These are phyloP conservation scores for Pyrenula massariospora DNA, from an alignment of 495 filamentous ascomycete species.

Conservation along the genomic window DNA sequence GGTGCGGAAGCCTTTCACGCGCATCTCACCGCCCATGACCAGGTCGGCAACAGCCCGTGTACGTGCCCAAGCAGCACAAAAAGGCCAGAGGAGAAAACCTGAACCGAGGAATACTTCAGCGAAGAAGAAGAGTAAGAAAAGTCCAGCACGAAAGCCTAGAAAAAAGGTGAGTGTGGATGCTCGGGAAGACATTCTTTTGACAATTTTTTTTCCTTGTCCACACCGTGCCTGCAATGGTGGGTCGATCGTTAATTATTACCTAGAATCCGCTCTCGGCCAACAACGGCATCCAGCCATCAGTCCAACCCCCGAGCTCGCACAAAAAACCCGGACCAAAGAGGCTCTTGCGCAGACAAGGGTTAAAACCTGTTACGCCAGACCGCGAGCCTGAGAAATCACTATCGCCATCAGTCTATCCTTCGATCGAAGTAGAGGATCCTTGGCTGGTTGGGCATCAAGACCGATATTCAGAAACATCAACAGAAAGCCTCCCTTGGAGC, in stretches of 20 bases:
- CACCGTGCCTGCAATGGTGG: too few relatives aligned
- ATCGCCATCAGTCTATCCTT: neutral
- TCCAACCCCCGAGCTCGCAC: too few relatives aligned
- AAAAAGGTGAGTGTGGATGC: too few relatives aligned
- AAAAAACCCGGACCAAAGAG: neutral
- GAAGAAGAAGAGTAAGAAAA: neutral
- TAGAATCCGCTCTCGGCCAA: neutral
- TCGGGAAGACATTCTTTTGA: too few relatives aligned
- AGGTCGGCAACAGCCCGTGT: neutral
- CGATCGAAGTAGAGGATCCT: neutral
- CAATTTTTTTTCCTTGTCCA: too few relatives aligned
- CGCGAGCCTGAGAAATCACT: neutral
- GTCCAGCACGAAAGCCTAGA: too few relatives aligned
- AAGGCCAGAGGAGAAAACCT: too few relatives aligned
- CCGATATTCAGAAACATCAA: neutral
- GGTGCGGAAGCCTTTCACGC: neutral
- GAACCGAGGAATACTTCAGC: neutral
- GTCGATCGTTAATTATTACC: too few relatives aligned
- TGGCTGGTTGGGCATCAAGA: neutral
- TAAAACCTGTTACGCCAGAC: neutral
- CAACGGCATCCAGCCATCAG: neutral
- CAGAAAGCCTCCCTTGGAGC: neutral
- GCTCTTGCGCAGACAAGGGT: neutral
- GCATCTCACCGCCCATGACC: neutral
- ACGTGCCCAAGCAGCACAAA: too few relatives aligned